Base-by-base conservation (phyloP, 192 early-diverging fungal species). In the Geranomyces michiganensis region DNA sequence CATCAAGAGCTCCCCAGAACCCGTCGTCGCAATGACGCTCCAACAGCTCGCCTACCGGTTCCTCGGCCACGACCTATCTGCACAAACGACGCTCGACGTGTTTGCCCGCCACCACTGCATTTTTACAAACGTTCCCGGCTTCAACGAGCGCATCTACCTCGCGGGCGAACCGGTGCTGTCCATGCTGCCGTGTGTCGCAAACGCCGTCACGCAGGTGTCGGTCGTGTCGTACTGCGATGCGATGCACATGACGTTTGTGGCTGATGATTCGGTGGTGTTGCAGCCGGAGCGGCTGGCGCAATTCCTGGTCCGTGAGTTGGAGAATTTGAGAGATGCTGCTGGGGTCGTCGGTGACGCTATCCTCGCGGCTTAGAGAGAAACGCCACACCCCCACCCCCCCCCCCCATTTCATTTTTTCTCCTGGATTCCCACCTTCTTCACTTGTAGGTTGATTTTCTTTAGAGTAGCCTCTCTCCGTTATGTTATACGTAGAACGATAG, bases 161-260 rank as follows among this genome's bases (percentile, higher is more conserved):
- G 68, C 62, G 49, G 73, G 69, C 26, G 51, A 66, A 30, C 41
- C 66, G 10, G 71, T 73, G 8, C 13, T 56, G 17, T 22, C 24
- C 21, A 30, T 68, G 24, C 63, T 48, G 46, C 70, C 70, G 22
- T 32, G 32, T 31, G 72, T 77, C 21, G 14, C 64, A 24, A 77
- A 77, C 48, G 72, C 48, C 0, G 5, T 77, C 3, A 51, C 49
- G 14, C 76, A 77, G 62, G 17, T 74, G 31, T 53, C 53, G 45
- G 56, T 58, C 44, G 59, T 73, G n/a, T 43, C 29, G 17, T 77
- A 68, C 46, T 29, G 51, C n/a, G 64, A 56, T 15, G 45, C 19
- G n/a, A 33, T 77, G 46, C 71, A 56, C 29, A 68, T 65, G 61
- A 77, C 75, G 65, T 77, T 75, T 67, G 63, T 66, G 2, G 75